Evolutionary conservation across 257 asterid genomes (phyloP).

Genomic region (Scutellaria baicalensis): DNA sequence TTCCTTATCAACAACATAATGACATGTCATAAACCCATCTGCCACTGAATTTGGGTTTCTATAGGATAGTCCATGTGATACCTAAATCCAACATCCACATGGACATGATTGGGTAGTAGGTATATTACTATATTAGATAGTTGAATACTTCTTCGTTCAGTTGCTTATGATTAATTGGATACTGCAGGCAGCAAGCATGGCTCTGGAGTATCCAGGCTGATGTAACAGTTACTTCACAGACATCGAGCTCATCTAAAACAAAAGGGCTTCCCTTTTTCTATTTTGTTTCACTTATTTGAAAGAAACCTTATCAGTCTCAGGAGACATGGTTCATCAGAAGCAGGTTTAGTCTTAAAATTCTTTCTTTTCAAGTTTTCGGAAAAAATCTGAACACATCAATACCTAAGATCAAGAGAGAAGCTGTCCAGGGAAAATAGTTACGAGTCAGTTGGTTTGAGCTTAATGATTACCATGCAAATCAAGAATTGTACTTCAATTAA

Average conservation of each 20-base stretch:
- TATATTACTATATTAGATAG: not conserved
- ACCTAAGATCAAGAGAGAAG: not conserved
- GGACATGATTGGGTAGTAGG: not conserved
- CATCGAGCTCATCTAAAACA: not conserved
- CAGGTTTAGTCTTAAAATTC: not conserved
- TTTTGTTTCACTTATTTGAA: not conserved
- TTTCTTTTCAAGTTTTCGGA: not conserved
- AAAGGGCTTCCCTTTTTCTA: not conserved
- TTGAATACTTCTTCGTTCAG: not conserved
- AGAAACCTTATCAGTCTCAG: not conserved
- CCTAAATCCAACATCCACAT: not conserved
- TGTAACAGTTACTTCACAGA: not conserved
- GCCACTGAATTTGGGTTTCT: not conserved
- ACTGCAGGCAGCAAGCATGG: not conserved
- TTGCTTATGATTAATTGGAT: not conserved
- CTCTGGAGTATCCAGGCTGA: not conserved
- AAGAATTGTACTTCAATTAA: not conserved
- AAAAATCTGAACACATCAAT: not conserved
- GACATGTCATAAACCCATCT: not conserved
- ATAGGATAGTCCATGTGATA: not conserved
- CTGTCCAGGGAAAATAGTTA: not conserved
- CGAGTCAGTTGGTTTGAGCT: not conserved
- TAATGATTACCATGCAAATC: not conserved
- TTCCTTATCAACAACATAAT: not conserved
- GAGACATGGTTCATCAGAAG: not conserved